Base-by-base conservation (phyloP, 306 rosid genomes). In the Sindora glabra region DNA sequence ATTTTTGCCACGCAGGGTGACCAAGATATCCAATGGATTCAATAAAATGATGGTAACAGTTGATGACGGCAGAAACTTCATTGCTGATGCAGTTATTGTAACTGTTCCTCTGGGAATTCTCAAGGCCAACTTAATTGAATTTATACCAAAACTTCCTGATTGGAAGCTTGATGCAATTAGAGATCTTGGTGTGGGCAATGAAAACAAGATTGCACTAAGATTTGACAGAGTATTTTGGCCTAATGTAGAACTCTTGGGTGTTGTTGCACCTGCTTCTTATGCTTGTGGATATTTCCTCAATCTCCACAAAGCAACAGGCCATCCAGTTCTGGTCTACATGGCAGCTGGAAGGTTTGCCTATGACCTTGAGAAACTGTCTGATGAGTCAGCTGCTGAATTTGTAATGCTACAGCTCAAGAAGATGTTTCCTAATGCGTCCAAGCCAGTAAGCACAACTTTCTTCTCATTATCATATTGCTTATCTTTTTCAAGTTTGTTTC, bases 161-260 rank as follows among this genome's bases (percentile, higher is more conserved):
- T 86, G 94, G 94, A 86, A 86, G 67, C 67, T 79, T 49, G 64
- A 76, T 2, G 94, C 94, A 41, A 83, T 86, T 70, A 61, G 86
- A 5, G 94, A 83, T 75, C 83, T 86, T 64, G 94, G 94, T 38
- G 85, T 86, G 59, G 94, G 89, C 77, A 82, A 82, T 45, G 94
- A 86, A 83, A 86, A 86, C 56, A 86, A 86, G 69, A 64, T 86
- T 47, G 94, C 89, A 24, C 70, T 86, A 8, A 74, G 56, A 64
- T 86, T 86, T 14, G 76, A 80, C 54, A 64, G 48, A 29, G 85
- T 80, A 56, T 86, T 86, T 77, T 86, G 94, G 94, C 94, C 94
- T 5, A 74, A 86, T 22, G 89, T 82, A 30, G 89, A 86, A 68
- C 78, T 86, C 34, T 37, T 86, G 54, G 94, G 94, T 19, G 36